Evolutionary conservation across 108 stramenopile species (phyloP).

Genomic region (Mayamaea pseudoterrestris): DNA sequence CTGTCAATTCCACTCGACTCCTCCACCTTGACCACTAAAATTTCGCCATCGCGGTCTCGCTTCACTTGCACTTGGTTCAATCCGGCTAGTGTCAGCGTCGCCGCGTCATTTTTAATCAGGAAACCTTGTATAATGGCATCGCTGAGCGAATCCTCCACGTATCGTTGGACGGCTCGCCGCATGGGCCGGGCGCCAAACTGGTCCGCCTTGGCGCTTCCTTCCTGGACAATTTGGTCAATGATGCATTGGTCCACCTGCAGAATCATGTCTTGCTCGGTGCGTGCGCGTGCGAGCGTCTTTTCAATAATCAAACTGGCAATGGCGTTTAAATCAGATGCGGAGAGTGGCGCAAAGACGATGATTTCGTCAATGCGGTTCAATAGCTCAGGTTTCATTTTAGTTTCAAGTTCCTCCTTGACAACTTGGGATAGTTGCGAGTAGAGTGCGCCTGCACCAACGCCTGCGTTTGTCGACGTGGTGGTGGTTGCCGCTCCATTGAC

Average conservation of each 20-base stretch:
- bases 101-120: too few species aligned
- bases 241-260: constrained; percentile 35
- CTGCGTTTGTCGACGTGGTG: too few species aligned
- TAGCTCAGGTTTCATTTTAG: constrained; percentile 91
- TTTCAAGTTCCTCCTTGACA: constrained; percentile 85
- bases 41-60: too few species aligned
- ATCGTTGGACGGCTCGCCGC: constrained; percentile 70
- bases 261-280: constrained; percentile 39
- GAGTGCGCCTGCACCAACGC: constrained; percentile 9
- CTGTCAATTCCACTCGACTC: too few species aligned
- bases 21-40: too few species aligned
- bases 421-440: constrained; percentile 58
- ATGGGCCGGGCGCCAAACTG: constrained; percentile 84
- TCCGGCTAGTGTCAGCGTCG: too few species aligned
- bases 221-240: constrained; percentile 39
- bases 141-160: constrained; percentile 77
- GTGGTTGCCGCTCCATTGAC: constrained; percentile 7
- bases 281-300: constrained; percentile 41
- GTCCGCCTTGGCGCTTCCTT: constrained; percentile 60
- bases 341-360: constrained; percentile 85
- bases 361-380: constrained; percentile 99
- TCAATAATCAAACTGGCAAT: constrained; percentile 64
- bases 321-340: constrained; percentile 42
- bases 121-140: constrained; percentile 80
- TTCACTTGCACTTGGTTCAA: too few species aligned